Evolutionary conservation across 108 stramenopile genomes (phyloP), one percentile per base, ranked within the genome.

Genomic region (Nitzschia sp.): DNA sequence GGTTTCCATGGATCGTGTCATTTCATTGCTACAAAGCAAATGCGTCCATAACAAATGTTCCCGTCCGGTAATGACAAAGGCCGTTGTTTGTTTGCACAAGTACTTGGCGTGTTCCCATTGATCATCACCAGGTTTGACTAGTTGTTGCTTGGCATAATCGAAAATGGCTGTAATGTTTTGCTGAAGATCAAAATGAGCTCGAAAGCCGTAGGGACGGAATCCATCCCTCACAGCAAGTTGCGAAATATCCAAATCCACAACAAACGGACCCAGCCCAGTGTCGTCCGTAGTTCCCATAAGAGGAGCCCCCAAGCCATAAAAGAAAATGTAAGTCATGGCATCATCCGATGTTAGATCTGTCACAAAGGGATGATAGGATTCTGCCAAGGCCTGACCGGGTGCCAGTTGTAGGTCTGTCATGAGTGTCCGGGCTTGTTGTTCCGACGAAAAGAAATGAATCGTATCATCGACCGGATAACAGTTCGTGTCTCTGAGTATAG

Each of bases 11-110:
- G 3, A 59, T 19, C 48, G 45, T 15, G 65, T 66, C 23, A 30
- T 29, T 13, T n/a, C 24, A 51, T 66, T 66, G 21, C 27, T 29
- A 6, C 49, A 26, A 8, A 66, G 17, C 17, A 69, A 27, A 29
- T 69, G 68, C 2, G 68, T 42, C 68, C 68, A 69, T 4, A 45
- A 5, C 13, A 69, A 58, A 26, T 69, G 68, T 8, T 69, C 56
- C 18, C 56, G 55, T 6, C 8, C 56, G 2, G 68, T 69, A 2
- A 57, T 24, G 1, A 69, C 3, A 28, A 27, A 9, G 35, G 59
- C 36, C 18, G 68, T 36, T 11, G 54, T 59, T 4, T 25, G 24
- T 42, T 46, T 57, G 5, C 56, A 55, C 1, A 36, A 27, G 36
- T 34, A 32, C 38, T 69, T 69, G 3, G 56, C 68, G 23, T 2